Percentiles rank a stretch among this genome's conserved stretches.
phyloP scores from a whole-genome alignment of 257 asterid species.

The Verbena officinalis region DNA sequence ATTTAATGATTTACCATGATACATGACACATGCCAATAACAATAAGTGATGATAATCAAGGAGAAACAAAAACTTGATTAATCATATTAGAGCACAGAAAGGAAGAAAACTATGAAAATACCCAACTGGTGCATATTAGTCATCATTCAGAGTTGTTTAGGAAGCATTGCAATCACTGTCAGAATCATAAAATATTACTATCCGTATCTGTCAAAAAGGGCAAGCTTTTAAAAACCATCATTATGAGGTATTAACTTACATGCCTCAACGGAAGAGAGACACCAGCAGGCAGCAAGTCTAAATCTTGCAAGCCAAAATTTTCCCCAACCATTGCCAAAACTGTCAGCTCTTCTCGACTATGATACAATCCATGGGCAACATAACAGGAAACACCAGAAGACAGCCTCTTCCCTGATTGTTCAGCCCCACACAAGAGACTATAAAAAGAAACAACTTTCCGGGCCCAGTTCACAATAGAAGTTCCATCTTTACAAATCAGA shows the following conservation, averaged over 20 bases:
- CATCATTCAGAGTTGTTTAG: not conserved
- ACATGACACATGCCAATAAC: constrained; percentile 21
- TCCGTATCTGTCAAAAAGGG: not conserved
- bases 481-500: constrained; percentile 70
- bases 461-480: constrained; percentile 77
- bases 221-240: not conserved
- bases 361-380: constrained; percentile 70
- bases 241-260: constrained; percentile 56
- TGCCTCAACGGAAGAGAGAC: constrained; percentile 94
- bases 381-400: constrained; percentile 83
- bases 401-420: constrained; percentile 57
- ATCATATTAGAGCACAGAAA: constrained; percentile 4
- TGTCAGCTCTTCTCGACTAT: constrained; percentile 67
- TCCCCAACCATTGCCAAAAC: constrained; percentile 99
- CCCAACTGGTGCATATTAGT: constrained; percentile 16
- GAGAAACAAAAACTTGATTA: constrained; percentile 6
- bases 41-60: constrained; percentile 8
- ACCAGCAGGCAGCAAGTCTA: constrained; percentile 94
- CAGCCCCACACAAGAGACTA: constrained; percentile 89
- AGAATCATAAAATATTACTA: constrained; percentile 20
- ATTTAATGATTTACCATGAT: constrained; percentile 12
- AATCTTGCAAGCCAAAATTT: constrained; percentile 82
- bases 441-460: constrained; percentile 85
- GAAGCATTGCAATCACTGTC: constrained; percentile 9
- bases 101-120: not conserved